Conservation (phyloP, 2,329 filamentous ascomycete species). For the Zymoseptoria tritici region DNA sequence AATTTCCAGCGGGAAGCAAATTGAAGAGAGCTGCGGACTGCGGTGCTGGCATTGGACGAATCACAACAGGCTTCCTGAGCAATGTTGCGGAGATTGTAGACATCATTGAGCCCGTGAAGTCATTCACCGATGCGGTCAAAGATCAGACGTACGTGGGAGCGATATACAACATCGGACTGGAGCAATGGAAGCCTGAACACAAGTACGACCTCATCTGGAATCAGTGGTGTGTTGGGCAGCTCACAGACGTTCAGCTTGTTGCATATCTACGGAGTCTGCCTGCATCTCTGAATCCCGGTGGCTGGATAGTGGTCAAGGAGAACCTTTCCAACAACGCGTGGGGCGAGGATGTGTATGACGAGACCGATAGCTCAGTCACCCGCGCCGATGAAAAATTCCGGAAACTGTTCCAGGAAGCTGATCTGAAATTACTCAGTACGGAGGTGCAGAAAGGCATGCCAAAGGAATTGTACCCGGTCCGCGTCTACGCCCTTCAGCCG, state of each 20-base stretch:
- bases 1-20: conserved; percentile 19
- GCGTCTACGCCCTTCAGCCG: conserved; percentile 68
- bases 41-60: conserved; percentile 68
- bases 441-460: conserved; percentile 69
- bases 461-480: conserved; percentile 62
- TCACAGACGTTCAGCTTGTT: conserved; percentile 66
- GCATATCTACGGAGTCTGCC: conserved; percentile 59
- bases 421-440: conserved; percentile 58
- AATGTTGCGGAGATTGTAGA: conserved; percentile 66
- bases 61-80: conserved; percentile 71
- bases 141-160: conserved; percentile 47
- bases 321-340: conserved; percentile 55
- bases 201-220: conserved; percentile 77
- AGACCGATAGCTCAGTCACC: conserved; percentile 69
- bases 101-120: conserved; percentile 74
- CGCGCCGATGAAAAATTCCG: conserved; percentile 67
- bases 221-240: conserved; percentile 83
- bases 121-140: conserved; percentile 62
- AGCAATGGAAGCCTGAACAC: conserved; percentile 54
- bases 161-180: conserved; percentile 65
- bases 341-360: conserved; percentile 63
- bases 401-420: conserved; percentile 60
- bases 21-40: conserved; percentile 48
- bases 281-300: conserved; percentile 38
- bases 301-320: conserved; percentile 70